These are phyloP conservation scores for Rhodamnia rubescens DNA, from an alignment of 345 rosid genomes.

Conservation along the genomic window DNA sequence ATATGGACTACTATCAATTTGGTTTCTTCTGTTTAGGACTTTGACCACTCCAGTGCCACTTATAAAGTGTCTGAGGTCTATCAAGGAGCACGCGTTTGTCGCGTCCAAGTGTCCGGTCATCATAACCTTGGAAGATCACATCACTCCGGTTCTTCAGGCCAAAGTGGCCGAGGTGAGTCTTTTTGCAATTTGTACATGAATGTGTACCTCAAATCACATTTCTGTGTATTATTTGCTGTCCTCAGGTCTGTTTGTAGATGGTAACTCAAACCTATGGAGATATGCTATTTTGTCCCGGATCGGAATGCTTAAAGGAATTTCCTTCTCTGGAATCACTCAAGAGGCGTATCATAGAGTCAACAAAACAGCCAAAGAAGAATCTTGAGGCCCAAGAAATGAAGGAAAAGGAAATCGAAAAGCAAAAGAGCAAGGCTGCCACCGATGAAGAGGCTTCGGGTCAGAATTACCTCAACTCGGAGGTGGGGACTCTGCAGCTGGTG, in stretches of 20 bases:
- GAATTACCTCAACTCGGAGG: conserved; percentile 41
- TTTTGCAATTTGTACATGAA: neutral
- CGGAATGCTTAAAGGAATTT: conserved; percentile 74
- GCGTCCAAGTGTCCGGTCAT: conserved; percentile 81
- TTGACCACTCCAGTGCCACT: conserved; percentile 79
- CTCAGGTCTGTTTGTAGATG: conserved; percentile 40
- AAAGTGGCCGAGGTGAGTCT: conserved; percentile 68
- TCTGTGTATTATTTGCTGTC: neutral
- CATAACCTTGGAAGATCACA: conserved; percentile 93
- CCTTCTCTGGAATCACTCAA: conserved; percentile 74
- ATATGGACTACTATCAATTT: neutral
- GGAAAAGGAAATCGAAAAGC: conserved; percentile 28
- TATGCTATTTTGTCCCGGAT: conserved; percentile 54
- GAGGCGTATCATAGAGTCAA: conserved; percentile 66
- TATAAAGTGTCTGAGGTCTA: conserved; percentile 60
- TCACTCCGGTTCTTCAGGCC: conserved; percentile 75
- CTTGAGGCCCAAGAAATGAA: conserved; percentile 27
- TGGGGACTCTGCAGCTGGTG: conserved; percentile 15
- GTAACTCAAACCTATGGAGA: conserved; percentile 67
- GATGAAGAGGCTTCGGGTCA: conserved; percentile 64
- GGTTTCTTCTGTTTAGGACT: conserved; percentile 32
- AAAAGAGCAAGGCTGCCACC: conserved; percentile 22
- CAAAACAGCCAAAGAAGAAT: conserved; percentile 88
- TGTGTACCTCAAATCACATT: neutral
- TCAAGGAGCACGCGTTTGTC: conserved; percentile 56